These are phyloP conservation scores for Epithemia pelagica DNA, from an alignment of 108 stramenopile genomes.

Conservation along the genomic window DNA sequence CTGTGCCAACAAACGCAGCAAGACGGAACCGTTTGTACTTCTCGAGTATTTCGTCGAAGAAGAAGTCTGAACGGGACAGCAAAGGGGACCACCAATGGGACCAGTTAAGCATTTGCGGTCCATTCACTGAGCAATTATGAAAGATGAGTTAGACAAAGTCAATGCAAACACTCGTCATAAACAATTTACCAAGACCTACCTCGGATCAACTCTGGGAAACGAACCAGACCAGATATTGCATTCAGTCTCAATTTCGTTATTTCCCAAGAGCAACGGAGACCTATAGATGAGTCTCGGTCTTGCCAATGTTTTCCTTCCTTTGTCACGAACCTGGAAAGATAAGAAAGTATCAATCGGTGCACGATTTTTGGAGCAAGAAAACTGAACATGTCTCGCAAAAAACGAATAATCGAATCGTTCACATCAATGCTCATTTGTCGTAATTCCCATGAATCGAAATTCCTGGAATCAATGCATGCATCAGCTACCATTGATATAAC, in stretches of 20 bases:
- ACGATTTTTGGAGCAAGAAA: slow-evolving; percentile 58
- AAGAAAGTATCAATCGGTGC: slow-evolving; percentile 59
- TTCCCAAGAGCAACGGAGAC: slow-evolving; percentile 81
- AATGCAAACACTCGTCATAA: too few species aligned
- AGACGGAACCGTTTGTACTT: slow-evolving; percentile 42
- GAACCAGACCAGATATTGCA: slow-evolving; percentile 72
- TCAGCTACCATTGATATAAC: slow-evolving; percentile 68
- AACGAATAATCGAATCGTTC: slow-evolving; percentile 79
- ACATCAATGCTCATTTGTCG: slow-evolving; percentile 79
- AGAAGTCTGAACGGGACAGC: slow-evolving; percentile 19
- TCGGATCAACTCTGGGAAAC: slow-evolving; percentile 71
- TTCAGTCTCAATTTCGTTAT: slow-evolving; percentile 72
- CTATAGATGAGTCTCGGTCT: slow-evolving; percentile 71
- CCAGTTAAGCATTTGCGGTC: slow-evolving; percentile 68
- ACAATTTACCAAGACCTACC: background rate
- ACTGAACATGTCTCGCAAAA: slow-evolving; percentile 76
- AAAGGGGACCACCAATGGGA: slow-evolving; percentile 26
- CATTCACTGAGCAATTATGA: slow-evolving; percentile 23
- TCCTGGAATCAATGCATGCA: slow-evolving; percentile 73
- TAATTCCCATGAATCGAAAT: slow-evolving; percentile 79
- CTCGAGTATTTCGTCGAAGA: slow-evolving; percentile 53
- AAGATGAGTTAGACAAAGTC: background rate
- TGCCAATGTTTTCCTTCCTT: slow-evolving; percentile 68
- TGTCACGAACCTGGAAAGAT: slow-evolving; percentile 64
- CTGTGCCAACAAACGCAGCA: slow-evolving; percentile 27